phyloP scores from a whole-genome alignment of 2,329 filamentous ascomycete species.

The Trichocomaceae sp. region DNA sequence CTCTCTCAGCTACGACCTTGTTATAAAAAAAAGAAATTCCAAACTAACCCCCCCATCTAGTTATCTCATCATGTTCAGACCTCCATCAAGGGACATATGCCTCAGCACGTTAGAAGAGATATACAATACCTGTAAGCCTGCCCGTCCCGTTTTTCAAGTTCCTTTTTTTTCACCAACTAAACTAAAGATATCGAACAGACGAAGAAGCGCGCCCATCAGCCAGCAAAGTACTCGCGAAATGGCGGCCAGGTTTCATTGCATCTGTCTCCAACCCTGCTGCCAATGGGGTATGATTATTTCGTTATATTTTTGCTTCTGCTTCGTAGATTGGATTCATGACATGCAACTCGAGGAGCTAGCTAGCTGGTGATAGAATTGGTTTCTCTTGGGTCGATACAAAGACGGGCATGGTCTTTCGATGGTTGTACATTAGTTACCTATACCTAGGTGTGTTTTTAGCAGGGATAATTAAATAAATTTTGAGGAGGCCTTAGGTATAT shows the following conservation, averaged over 20 bases:
- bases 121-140: constrained; percentile 46
- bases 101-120: constrained; percentile 54
- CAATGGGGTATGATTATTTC: background rate
- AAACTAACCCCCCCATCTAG: constrained; percentile 22
- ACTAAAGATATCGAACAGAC: constrained; percentile 23
- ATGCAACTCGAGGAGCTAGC: background rate
- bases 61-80: constrained; percentile 54
- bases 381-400: too few relatives aligned
- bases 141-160: background rate
- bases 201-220: constrained; percentile 44
- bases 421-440: too few relatives aligned
- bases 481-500: too few relatives aligned
- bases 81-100: constrained; percentile 51
- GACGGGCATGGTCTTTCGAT: too few relatives aligned
- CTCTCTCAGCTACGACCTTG: too few relatives aligned
- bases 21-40: too few relatives aligned
- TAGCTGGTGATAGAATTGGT: background rate
- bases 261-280: constrained; percentile 12
- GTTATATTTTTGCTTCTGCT: background rate
- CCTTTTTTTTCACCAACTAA: constrained; percentile 6
- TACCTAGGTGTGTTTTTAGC: too few relatives aligned
- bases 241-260: constrained; percentile 44
- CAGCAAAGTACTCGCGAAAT: constrained; percentile 50
- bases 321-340: background rate
- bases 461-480: too few relatives aligned